Conservation (phyloP, 495 filamentous ascomycete genomes). For the Zalerion maritima region DNA sequence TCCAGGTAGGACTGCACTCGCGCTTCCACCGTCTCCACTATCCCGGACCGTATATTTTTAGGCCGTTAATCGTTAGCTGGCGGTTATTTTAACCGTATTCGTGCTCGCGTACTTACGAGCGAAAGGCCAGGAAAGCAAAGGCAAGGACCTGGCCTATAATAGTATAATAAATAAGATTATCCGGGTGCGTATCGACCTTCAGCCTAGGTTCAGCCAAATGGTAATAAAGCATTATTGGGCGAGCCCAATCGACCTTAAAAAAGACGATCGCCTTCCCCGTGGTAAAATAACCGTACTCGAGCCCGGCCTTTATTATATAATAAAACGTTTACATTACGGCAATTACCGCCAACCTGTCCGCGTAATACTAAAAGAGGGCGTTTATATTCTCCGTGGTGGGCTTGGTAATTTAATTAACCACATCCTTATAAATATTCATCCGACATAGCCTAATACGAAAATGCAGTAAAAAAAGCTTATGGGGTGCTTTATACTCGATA, state of each 20-base stretch:
- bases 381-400: not conserved
- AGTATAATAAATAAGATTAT: slow-evolving; percentile 7
- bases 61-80: too few species aligned
- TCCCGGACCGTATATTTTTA: too few species aligned
- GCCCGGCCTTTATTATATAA: slow-evolving; percentile 17
- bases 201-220: slow-evolving; percentile 19
- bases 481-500: slow-evolving; percentile 3
- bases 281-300: slow-evolving; percentile 18
- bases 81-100: too few species aligned
- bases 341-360: slow-evolving; percentile 10
- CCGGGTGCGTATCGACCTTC: slow-evolving; percentile 10
- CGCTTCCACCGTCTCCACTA: too few species aligned
- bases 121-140: slow-evolving; percentile 10
- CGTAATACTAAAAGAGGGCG: slow-evolving; percentile 10
- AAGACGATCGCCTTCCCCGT: slow-evolving; percentile 19
- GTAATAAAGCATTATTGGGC: slow-evolving; percentile 25
- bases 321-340: slow-evolving; percentile 14
- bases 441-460: not conserved
- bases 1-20: too few species aligned
- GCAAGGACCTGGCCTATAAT: slow-evolving; percentile 9
- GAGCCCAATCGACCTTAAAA: slow-evolving; percentile 17
- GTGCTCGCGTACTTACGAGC: slow-evolving; percentile 12
- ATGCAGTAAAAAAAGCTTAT: slow-evolving; percentile 1
- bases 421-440: slow-evolving; percentile 1
- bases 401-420: not conserved